Percentiles rank a stretch among this genome's conserved stretches.
phyloP scores from a whole-genome alignment of 495 filamentous ascomycete genomes.

The Bathelium albidoporum region DNA sequence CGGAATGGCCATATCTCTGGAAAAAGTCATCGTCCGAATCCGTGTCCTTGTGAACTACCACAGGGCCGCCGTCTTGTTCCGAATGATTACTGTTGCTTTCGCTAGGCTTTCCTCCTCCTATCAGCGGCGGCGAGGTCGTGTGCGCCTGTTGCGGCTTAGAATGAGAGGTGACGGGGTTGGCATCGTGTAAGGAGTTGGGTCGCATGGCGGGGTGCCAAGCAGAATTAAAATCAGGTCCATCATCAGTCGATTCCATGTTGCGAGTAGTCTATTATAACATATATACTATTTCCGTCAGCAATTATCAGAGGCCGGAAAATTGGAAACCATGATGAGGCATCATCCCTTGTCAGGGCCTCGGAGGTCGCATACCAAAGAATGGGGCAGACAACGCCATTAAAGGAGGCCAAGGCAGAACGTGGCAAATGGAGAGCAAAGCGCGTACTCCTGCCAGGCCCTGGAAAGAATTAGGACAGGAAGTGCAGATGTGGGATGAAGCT shows the following conservation, averaged over 20 bases:
- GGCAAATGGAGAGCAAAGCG: not conserved
- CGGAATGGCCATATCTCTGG: constrained; percentile 18
- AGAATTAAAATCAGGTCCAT: constrained; percentile 1
- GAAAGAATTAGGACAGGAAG: constrained; percentile 1
- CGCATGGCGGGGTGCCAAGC: constrained; percentile 19
- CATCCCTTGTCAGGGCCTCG: not conserved
- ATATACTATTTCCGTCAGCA: not conserved
- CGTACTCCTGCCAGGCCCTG: not conserved
- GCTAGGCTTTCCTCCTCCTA: not conserved
- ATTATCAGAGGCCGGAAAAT: not conserved
- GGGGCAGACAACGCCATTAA: constrained; percentile 3
- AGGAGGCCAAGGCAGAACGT: not conserved
- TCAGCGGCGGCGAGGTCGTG: not conserved
- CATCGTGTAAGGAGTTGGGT: constrained; percentile 6
- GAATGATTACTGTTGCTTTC: not conserved
- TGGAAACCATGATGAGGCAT: not conserved
- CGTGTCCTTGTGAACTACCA: not conserved
- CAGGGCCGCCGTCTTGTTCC: not conserved
- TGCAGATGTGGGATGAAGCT: not conserved
- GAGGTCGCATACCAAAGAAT: constrained; percentile 1
- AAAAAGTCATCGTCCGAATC: constrained; percentile 30
- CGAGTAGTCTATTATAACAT: not conserved
- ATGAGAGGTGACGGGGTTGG: not conserved
- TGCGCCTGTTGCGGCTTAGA: not conserved
- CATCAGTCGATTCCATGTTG: not conserved